Conservation (phyloP, 2,329 filamentous ascomycete species). For the Penicillium sp. region DNA sequence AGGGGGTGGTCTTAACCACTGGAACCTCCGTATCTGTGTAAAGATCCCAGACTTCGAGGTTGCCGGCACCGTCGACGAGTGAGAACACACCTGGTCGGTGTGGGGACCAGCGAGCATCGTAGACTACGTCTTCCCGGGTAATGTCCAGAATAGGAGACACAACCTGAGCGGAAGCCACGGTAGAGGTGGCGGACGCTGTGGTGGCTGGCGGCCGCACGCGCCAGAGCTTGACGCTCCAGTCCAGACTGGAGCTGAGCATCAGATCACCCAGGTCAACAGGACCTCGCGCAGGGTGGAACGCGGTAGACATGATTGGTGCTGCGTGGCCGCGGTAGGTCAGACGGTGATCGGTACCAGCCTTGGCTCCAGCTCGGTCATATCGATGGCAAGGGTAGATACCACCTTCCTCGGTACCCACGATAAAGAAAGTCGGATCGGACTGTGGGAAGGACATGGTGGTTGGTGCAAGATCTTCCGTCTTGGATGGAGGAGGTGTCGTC, state of each 20-base stretch:
- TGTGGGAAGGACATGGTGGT: constrained; percentile 94
- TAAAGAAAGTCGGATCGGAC: constrained; percentile 94
- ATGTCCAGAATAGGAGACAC: constrained; percentile 83
- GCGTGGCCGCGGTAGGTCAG: constrained; percentile 88
- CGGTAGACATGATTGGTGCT: constrained; percentile 91
- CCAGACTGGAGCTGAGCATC: constrained; percentile 85
- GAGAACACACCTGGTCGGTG: constrained; percentile 93
- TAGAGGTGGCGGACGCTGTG: constrained; percentile 39
- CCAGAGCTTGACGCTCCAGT: constrained; percentile 98
- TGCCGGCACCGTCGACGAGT: constrained; percentile 88
- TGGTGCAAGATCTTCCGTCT: constrained; percentile 91
- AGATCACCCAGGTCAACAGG: constrained; percentile 93
- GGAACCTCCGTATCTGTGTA: constrained; percentile 91
- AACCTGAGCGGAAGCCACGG: constrained; percentile 45
- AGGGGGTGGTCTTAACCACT: constrained; percentile 75
- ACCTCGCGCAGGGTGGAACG: constrained; percentile 90
- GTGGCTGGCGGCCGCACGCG: constrained; percentile 66
- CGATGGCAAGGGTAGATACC: constrained; percentile 94
- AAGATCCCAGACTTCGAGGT: constrained; percentile 93
- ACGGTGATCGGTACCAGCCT: constrained; percentile 88
- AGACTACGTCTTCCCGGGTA: constrained; percentile 91
- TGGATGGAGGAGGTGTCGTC: constrained; percentile 78
- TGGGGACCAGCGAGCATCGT: constrained; percentile 94
- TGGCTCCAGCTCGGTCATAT: constrained; percentile 95
- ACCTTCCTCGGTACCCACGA: constrained; percentile 95